Conservation (phyloP, 2,329 filamentous ascomycete species). For the Conoideocrella luteorostrata region DNA sequence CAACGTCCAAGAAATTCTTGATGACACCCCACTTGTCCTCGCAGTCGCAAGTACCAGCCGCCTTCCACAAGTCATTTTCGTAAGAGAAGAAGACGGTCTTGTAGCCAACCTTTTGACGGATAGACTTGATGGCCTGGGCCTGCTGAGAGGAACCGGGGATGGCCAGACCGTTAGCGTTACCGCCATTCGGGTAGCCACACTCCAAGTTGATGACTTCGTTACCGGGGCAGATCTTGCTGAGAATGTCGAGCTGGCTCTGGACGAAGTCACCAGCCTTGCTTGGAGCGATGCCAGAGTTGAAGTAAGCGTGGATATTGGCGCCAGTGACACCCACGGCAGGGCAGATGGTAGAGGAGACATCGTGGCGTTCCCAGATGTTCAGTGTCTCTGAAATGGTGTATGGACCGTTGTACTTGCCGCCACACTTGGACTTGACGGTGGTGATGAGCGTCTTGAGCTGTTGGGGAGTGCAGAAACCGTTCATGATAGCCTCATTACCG, state of each 20-base stretch:
- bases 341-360: slow-evolving; percentile 59
- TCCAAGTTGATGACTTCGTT: slow-evolving; percentile 78
- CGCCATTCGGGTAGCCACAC: slow-evolving; percentile 78
- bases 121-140: slow-evolving; percentile 62
- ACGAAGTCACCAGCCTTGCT: slow-evolving; percentile 70
- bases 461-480: slow-evolving; percentile 56
- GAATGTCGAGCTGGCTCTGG: slow-evolving; percentile 61
- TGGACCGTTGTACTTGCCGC: slow-evolving; percentile 61
- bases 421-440: slow-evolving; percentile 59
- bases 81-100: slow-evolving; percentile 77
- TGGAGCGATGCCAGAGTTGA: slow-evolving; percentile 66
- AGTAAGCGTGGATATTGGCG: slow-evolving; percentile 90
- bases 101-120: slow-evolving; percentile 58
- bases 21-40: slow-evolving; percentile 84
- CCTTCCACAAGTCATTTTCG: slow-evolving; percentile 78
- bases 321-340: slow-evolving; percentile 68
- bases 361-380: slow-evolving; percentile 62
- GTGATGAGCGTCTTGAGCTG: slow-evolving; percentile 66
- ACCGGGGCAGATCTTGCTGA: slow-evolving; percentile 62
- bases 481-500: slow-evolving; percentile 86
- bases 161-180: slow-evolving; percentile 64
- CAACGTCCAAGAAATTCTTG: too few relatives aligned
- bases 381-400: slow-evolving; percentile 85
- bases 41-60: slow-evolving; percentile 58
- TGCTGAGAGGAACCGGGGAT: slow-evolving; percentile 64